Evolutionary conservation across 345 rosid species (phyloP).

Genomic region (Citrus hindsii): DNA sequence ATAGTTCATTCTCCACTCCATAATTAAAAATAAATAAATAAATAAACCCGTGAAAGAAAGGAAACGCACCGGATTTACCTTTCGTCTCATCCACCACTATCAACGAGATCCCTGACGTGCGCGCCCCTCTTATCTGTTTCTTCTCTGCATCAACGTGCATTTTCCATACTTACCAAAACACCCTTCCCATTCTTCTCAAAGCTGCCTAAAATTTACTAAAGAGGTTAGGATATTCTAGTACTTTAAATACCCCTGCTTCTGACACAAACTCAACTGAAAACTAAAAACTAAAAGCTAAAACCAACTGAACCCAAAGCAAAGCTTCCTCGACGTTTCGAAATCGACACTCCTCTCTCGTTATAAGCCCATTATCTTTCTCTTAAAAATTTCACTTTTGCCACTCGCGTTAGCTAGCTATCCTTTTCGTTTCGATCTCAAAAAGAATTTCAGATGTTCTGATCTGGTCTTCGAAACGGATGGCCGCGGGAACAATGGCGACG

Average conservation of each 20-base stretch:
- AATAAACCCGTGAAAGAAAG: not conserved
- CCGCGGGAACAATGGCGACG: slow-evolving; percentile 83
- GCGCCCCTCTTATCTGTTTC: not conserved
- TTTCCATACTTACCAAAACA: not conserved
- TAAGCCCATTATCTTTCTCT: not conserved
- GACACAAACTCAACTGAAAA: not conserved
- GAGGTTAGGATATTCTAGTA: not conserved
- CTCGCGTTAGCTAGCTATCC: not conserved
- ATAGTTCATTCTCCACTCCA: not conserved
- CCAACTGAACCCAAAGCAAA: not conserved
- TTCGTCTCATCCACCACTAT: not conserved
- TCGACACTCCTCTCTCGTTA: not conserved
- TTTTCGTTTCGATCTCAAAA: not conserved
- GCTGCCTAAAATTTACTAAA: too few relatives aligned
- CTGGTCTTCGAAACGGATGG: slow-evolving; percentile 37
- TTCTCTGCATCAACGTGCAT: not conserved
- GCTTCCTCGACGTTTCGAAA: not conserved
- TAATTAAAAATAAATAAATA: not conserved
- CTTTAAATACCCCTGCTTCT: not conserved
- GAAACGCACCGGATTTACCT: not conserved
- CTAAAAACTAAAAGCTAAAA: not conserved
- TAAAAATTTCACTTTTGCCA: not conserved
- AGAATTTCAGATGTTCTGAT: not conserved
- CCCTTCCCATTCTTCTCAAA: not conserved
- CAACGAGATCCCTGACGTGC: slow-evolving; percentile 1